Conservation (phyloP, 202 grass and related monocot genomes). For the Tripidium arundinaceum region DNA sequence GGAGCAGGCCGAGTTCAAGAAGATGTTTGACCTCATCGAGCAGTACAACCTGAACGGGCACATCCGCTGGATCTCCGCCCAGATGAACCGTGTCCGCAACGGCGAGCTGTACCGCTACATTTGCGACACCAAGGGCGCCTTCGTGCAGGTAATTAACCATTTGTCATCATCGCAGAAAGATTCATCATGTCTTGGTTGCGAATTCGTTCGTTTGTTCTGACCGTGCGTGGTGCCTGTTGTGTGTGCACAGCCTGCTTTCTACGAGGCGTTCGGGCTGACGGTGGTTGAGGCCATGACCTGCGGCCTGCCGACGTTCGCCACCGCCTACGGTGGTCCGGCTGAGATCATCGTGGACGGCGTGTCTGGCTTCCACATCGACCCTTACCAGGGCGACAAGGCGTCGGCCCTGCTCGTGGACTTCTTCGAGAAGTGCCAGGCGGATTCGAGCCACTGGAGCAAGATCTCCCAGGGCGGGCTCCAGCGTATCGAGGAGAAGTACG, state of each 20-base stretch:
- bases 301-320: constrained; percentile 86
- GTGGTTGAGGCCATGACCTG: constrained; percentile 92
- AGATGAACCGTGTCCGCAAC: constrained; percentile 89
- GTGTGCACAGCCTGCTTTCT: constrained; percentile 66
- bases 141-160: constrained; percentile 96
- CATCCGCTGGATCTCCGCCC: constrained; percentile 92
- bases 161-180: no score
- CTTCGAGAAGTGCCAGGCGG: constrained; percentile 66
- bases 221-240: no score
- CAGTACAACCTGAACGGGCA: constrained; percentile 85
- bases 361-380: constrained; percentile 89
- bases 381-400: constrained; percentile 83
- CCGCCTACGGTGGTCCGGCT: constrained; percentile 77
- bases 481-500: constrained; percentile 86
- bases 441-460: constrained; percentile 68
- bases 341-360: constrained; percentile 90
- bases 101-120: constrained; percentile 86
- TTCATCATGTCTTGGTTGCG: background rate
- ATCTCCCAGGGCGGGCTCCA: constrained; percentile 75
- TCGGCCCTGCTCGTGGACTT: constrained; percentile 75
- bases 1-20: constrained; percentile 83
- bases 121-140: constrained; percentile 80
- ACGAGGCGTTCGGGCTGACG: constrained; percentile 81
- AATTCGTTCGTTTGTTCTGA: no score
- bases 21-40: constrained; percentile 82